Evolutionary conservation across 495 filamentous ascomycete genomes (phyloP).

Genomic region (Astrothelium macrocarpum): DNA sequence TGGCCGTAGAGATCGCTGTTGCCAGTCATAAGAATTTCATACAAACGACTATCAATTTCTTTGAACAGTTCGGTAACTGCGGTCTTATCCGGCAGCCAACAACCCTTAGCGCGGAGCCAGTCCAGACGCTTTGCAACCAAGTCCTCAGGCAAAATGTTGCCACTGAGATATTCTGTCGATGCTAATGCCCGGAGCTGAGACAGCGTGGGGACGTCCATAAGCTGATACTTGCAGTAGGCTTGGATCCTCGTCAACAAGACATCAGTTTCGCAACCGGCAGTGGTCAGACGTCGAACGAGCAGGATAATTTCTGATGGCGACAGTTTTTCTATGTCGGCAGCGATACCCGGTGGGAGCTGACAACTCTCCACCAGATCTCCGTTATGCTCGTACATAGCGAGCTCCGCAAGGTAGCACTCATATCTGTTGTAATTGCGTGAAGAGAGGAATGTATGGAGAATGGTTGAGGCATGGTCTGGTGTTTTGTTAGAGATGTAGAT

Average conservation of each 20-base stretch:
- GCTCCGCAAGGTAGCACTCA: slow-evolving; percentile 44
- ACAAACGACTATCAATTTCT: slow-evolving; percentile 37
- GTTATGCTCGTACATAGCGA: slow-evolving; percentile 35
- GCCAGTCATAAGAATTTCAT: slow-evolving; percentile 33
- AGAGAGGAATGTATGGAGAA: slow-evolving; percentile 50
- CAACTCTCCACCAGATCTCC: slow-evolving; percentile 29
- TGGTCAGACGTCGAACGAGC: slow-evolving; percentile 41
- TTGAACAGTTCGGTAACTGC: slow-evolving; percentile 39
- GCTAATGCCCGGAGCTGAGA: slow-evolving; percentile 41
- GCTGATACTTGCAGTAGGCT: slow-evolving; percentile 38
- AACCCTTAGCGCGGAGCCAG: slow-evolving; percentile 44
- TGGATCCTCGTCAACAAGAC: slow-evolving; percentile 31
- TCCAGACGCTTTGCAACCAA: slow-evolving; percentile 40
- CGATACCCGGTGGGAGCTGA: slow-evolving; percentile 38
- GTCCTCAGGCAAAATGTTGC: slow-evolving; percentile 32
- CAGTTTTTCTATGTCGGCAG: slow-evolving; percentile 45
- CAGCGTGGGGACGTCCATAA: slow-evolving; percentile 43
- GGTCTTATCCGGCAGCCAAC: slow-evolving; percentile 33
- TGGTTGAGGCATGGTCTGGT: slow-evolving; percentile 39
- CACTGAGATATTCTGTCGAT: slow-evolving; percentile 43
- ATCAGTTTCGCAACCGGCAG: slow-evolving; percentile 29
- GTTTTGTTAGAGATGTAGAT: slow-evolving; percentile 49
- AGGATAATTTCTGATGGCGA: slow-evolving; percentile 44
- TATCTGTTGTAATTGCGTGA: slow-evolving; percentile 40
- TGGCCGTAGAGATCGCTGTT: slow-evolving; percentile 35